phyloP scores from a whole-genome alignment of 73 alveolate genomes.

The Effrenium voratum region DNA sequence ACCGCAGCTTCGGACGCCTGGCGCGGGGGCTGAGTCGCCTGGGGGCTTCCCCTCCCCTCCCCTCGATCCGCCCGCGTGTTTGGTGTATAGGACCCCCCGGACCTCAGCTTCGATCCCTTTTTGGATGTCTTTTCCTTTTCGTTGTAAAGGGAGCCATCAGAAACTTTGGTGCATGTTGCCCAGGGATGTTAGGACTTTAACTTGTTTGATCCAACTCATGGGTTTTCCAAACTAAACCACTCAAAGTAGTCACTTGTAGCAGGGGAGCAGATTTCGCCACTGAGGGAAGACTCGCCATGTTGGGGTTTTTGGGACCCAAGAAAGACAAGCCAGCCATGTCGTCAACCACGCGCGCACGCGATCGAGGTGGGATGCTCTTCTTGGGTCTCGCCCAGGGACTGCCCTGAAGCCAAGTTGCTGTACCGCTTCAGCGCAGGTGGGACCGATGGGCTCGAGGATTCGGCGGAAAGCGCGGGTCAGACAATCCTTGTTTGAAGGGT shows the following conservation, averaged over 20 bases:
- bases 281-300: background rate
- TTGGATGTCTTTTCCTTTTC: no score
- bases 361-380: slow-evolving; percentile 21
- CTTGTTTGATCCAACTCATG: background rate
- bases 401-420: slow-evolving; percentile 28
- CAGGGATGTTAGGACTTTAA: background rate
- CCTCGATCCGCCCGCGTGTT: background rate
- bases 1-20: slow-evolving; percentile 5
- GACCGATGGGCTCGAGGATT: no score
- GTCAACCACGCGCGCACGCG: background rate
- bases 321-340: background rate
- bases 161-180: no score
- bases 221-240: background rate
- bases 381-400: slow-evolving; percentile 45
- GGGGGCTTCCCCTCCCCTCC: background rate
- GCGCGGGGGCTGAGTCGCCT: background rate
- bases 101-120: background rate
- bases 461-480: no score
- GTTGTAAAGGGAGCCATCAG: background rate
- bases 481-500: no score
- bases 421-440: slow-evolving; percentile 14
- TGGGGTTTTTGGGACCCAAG: background rate
- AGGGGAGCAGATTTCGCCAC: background rate
- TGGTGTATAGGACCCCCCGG: background rate
- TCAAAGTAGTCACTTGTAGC: background rate